Evolutionary conservation across 345 rosid genomes (phyloP), one percentile per base, ranked within the genome.

Genomic region (Durio zibethinus): DNA sequence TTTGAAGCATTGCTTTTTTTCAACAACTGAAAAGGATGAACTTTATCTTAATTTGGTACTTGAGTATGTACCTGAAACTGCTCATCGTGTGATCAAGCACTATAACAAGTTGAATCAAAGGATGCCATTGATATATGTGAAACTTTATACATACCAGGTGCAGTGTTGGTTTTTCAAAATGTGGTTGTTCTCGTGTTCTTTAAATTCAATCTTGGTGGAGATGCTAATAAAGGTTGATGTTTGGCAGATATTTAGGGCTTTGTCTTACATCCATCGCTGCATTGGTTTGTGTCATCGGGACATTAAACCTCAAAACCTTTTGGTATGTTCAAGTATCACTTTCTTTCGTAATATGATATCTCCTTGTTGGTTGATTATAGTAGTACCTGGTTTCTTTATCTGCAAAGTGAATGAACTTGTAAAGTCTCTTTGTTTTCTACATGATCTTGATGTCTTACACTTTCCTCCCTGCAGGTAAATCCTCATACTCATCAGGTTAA

Each of bases 401-500:
- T 45, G 64, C 6, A 36, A 1, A 9, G 5, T 73, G 5, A 42
- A 56, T 59, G 57, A 43, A 42, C 31, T 29, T 61, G 18, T 29
- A 52, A 21, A 21, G 35, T 42, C 10, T 61, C 68, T 74, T 74
- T 45, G n/a, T 20, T 11, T 33, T 33, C 36, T 1, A 33, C 36
- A 4, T 33, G 36, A 33, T 33, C 36, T 33, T 33, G 4, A 18
- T 76, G 23, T 45, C 33, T 48, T 33, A 33, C 33, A 50, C 38
- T 40, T 66, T 10, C 10, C 18, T 62, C 77, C 35, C 40, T 79
- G 62, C 86, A 94, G 98, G 98, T 93, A 65, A 93, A 96, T 82
- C 99, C 99, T 0, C 99, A 93, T 76, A 96, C 98, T 2, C 99
- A 93, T 75, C 99, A 92, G 86, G 97, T 96, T 72, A 96, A 96